Conservation (phyloP, 2,329 filamentous ascomycete species). For the Colletotrichum sansevieriae region DNA sequence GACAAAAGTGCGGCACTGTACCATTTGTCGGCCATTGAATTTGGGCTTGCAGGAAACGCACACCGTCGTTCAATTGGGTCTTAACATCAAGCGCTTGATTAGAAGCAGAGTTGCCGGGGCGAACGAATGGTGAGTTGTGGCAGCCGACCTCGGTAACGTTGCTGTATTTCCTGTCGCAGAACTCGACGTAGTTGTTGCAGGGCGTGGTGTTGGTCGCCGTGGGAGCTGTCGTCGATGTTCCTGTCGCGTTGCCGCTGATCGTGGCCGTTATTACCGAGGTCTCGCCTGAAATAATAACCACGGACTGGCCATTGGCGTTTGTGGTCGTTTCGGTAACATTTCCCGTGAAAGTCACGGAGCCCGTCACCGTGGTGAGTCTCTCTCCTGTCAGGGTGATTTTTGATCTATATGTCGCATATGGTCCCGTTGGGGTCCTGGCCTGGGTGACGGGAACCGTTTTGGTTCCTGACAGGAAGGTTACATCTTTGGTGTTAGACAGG, state of each 20-base stretch:
- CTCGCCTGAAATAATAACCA: constrained; percentile 61
- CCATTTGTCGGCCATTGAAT: constrained; percentile 69
- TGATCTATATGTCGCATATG: constrained; percentile 60
- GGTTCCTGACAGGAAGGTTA: constrained; percentile 38
- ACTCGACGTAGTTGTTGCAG: constrained; percentile 84
- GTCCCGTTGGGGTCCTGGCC: constrained; percentile 56
- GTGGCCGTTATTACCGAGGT: constrained; percentile 58
- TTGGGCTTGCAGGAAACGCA: constrained; percentile 74
- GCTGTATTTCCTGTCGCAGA: constrained; percentile 82
- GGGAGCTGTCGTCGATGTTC: constrained; percentile 56
- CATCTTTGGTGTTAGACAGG: constrained; percentile 37
- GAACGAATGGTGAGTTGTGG: constrained; percentile 86
- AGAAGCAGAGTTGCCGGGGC: constrained; percentile 76
- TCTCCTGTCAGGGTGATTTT: constrained; percentile 57
- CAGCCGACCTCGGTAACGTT: constrained; percentile 84
- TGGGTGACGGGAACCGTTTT: constrained; percentile 47
- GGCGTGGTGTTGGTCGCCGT: constrained; percentile 78
- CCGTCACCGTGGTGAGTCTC: constrained; percentile 45
- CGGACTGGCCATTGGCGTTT: constrained; percentile 50
- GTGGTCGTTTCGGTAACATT: constrained; percentile 48
- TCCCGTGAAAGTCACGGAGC: constrained; percentile 50
- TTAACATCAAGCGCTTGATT: constrained; percentile 80
- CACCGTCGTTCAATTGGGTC: constrained; percentile 82
- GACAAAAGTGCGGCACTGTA: constrained; percentile 79
- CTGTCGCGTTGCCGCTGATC: constrained; percentile 54